Evolutionary conservation across 2,329 filamentous ascomycete genomes (phyloP).

Genomic region (Alternaria sp.): DNA sequence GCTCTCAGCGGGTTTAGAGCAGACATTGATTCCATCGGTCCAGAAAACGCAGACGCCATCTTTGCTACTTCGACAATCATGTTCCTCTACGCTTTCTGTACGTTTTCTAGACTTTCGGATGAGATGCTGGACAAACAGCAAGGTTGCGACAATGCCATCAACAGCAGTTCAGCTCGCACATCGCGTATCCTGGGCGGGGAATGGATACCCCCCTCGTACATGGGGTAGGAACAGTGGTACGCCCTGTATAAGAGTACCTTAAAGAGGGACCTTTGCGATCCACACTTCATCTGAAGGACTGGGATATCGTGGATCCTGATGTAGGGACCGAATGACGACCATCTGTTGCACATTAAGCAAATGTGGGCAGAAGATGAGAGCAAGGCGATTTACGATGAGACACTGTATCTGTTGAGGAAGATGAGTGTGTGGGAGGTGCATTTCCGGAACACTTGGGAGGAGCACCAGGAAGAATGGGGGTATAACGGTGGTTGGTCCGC

Average conservation of each 20-base stretch:
- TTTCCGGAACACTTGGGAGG: conserved; percentile 8
- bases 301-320: conserved; percentile 22
- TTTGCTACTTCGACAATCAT: conserved; percentile 24
- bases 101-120: conserved; percentile 29
- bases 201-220: conserved; percentile 35
- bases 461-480: conserved; percentile 12
- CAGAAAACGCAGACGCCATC: conserved; percentile 23
- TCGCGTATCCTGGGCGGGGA: conserved; percentile 29
- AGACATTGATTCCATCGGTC: conserved; percentile 13
- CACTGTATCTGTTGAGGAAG: conserved; percentile 21
- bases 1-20: conserved; percentile 26
- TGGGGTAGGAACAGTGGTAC: conserved; percentile 22
- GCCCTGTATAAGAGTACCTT: conserved; percentile 18
- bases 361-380: conserved; percentile 22
- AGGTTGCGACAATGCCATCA: neutral
- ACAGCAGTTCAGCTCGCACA: conserved; percentile 6
- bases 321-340: conserved; percentile 16
- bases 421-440: conserved; percentile 25
- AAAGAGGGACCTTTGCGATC: conserved; percentile 23
- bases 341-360: conserved; percentile 13
- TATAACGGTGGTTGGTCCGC: conserved; percentile 26
- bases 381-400: conserved; percentile 20
- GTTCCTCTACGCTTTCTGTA: conserved; percentile 32
- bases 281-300: conserved; percentile 24
- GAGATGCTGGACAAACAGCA: conserved; percentile 2